Conservation (phyloP, 495 filamentous ascomycete species). For the Aspergillus ostianus region DNA sequence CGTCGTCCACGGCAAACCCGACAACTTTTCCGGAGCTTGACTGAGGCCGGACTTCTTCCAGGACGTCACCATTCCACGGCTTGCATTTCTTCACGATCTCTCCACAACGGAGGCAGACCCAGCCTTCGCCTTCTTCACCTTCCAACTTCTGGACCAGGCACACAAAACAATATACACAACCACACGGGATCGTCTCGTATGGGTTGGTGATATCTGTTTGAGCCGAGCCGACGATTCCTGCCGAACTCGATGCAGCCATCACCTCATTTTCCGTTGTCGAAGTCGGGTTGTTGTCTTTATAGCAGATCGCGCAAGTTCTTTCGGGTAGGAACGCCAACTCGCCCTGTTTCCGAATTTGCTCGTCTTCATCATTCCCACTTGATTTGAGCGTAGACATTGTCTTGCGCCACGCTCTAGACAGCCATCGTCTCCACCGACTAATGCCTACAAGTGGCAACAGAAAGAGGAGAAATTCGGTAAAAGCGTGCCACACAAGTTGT, state of each 20-base stretch:
- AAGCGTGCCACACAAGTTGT: slow-evolving; percentile 97
- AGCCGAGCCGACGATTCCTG: slow-evolving; percentile 79
- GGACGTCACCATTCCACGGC: slow-evolving; percentile 88
- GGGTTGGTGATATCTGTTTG: slow-evolving; percentile 96
- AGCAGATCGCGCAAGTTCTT: slow-evolving; percentile 96
- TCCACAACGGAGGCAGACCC: slow-evolving; percentile 90
- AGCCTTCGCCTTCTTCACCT: slow-evolving; percentile 92
- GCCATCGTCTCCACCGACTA: slow-evolving; percentile 86
- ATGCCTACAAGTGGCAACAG: slow-evolving; percentile 92
- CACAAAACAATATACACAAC: slow-evolving; percentile 95
- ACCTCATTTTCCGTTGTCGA: slow-evolving; percentile 66
- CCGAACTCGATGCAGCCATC: slow-evolving; percentile 58
- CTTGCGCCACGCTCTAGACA: slow-evolving; percentile 77
- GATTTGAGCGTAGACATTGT: slow-evolving; percentile 61
- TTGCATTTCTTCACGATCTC: slow-evolving; percentile 82
- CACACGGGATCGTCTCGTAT: slow-evolving; percentile 88
- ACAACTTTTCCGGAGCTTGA: slow-evolving; percentile 60
- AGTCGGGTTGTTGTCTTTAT: slow-evolving; percentile 80
- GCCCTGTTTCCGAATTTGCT: slow-evolving; percentile 53
- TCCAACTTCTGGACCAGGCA: slow-evolving; percentile 89
- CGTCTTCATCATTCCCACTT: slow-evolving; percentile 43
- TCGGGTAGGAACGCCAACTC: slow-evolving; percentile 86
- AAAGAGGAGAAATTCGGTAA: slow-evolving; percentile 97
- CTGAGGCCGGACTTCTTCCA: slow-evolving; percentile 53
- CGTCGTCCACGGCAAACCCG: slow-evolving; percentile 62